Percentiles rank a stretch among this genome's conserved stretches.
These are phyloP conservation scores for Globisporangium echinulatum DNA, from an alignment of 352 stramenopile species.

Conservation along the genomic window DNA sequence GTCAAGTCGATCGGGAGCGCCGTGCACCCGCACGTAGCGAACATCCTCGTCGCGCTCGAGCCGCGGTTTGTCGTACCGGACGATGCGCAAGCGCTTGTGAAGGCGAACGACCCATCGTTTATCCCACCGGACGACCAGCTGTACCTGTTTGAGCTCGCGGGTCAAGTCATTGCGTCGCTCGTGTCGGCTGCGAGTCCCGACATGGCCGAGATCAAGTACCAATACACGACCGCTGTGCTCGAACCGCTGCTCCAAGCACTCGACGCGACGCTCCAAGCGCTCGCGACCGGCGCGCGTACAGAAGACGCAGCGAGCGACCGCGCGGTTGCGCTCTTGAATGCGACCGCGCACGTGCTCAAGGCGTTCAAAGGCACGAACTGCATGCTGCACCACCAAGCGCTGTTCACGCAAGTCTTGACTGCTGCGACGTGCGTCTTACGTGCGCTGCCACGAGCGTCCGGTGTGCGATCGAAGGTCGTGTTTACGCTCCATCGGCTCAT, in stretches of 20 bases:
- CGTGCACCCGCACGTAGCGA: conserved; percentile 71
- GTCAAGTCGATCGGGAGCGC: conserved; percentile 66
- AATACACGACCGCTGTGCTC: conserved; percentile 69
- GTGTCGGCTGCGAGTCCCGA: conserved; percentile 17
- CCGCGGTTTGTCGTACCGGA: conserved; percentile 53
- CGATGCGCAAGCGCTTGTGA: conserved; percentile 27
- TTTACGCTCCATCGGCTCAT: conserved; percentile 76
- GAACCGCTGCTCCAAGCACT: conserved; percentile 64
- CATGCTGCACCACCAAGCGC: conserved; percentile 72
- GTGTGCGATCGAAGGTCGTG: conserved; percentile 74
- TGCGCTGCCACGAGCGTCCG: conserved; percentile 32
- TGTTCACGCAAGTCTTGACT: conserved; percentile 68
- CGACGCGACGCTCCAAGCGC: conserved; percentile 35
- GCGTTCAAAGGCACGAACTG: conserved; percentile 68
- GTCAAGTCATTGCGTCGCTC: conserved; percentile 74
- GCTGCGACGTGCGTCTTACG: conserved; percentile 54
- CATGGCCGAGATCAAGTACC: conserved; percentile 61
- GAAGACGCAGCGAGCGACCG: conserved; percentile 46
- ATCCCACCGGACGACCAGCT: conserved; percentile 72
- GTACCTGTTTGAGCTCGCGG: conserved; percentile 83
- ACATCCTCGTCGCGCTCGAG: conserved; percentile 58
- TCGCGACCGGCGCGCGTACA: conserved; percentile 19
- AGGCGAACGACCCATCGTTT: conserved; percentile 38
- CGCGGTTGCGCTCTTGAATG: conserved; percentile 57
- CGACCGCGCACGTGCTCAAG: conserved; percentile 79